These are phyloP conservation scores for Kwoniella heveanensis DNA, from an alignment of 768 basidiomycete genomes.

Conservation along the genomic window DNA sequence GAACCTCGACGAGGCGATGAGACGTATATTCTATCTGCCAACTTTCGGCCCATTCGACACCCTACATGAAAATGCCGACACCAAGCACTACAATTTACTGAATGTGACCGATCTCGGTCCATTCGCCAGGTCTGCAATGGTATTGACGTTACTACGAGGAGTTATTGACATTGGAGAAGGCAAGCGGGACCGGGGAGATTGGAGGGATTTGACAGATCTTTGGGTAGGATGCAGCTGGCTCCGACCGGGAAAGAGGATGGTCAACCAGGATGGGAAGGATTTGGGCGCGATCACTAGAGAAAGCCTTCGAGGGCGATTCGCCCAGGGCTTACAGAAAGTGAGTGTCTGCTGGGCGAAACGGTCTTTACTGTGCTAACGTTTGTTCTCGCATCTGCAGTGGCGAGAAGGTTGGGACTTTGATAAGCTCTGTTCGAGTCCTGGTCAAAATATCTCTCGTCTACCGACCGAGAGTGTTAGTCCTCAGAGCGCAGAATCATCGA, in stretches of 20 bases:
- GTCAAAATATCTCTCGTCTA: not conserved
- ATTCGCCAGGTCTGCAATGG: constrained; percentile 55
- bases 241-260: constrained; percentile 38
- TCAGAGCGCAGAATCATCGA: constrained; percentile 2
- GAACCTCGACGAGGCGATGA: constrained; percentile 53
- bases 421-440: constrained; percentile 42
- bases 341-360: not conserved
- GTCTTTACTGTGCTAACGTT: not conserved
- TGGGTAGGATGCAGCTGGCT: constrained; percentile 47
- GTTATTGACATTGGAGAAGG: constrained; percentile 57
- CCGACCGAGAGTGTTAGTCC: constrained; percentile 13
- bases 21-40: constrained; percentile 49
- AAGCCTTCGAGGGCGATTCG: constrained; percentile 39
- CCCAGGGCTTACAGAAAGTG: constrained; percentile 36
- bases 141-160: constrained; percentile 55
- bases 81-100: constrained; percentile 44
- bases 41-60: constrained; percentile 46
- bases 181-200: constrained; percentile 50
- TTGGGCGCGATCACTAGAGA: constrained; percentile 48
- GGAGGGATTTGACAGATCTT: constrained; percentile 50
- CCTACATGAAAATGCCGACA: constrained; percentile 42
- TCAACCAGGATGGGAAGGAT: constrained; percentile 45
- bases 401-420: constrained; percentile 58
- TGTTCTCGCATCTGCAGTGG: constrained; percentile 50
- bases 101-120: constrained; percentile 52